Base-by-base conservation (phyloP, 83 land plant genomes). In the Isoetes engelmannii region DNA sequence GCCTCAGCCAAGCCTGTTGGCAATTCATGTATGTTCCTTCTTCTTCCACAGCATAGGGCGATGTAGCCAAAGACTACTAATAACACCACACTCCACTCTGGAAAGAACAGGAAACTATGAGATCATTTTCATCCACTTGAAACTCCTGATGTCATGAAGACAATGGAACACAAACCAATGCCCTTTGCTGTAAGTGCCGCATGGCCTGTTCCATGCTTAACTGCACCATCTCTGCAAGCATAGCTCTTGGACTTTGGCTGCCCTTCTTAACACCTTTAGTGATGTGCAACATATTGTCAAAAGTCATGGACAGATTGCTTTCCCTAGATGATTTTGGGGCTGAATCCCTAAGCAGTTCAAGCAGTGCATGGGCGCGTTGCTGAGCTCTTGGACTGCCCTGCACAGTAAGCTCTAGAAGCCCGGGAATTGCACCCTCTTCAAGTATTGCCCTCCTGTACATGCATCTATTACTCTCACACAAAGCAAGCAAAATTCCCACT, bases 181-280 rank as follows among this genome's bases (percentile, higher is more conserved):
- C 92, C 61, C 84, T 69, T 63, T 78, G 80, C 64, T 85, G 81
- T 71, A 88, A 68, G 77, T 83, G 86, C 54, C 83, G 75, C 83
- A 83, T 59, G 79, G 83, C 80, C 72, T 80, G 79, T 57, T 88
- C 89, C 92, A 88, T 84, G 69, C 92, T 88, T 37, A 82, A 83
- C 69, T 82, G 86, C 50, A 89, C 89, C 87, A 89, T 89, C 68
- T 89, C 92, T 4, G 92, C 81, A 60, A 89, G 76, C 89, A 89
- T 84, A 69, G 82, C 77, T 79, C 74, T 82, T 5, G 92, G 87
- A 63, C 81, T 80, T 4, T 67, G 74, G 6, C 69, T 67, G 18
- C 75, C 75, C 44, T 80, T 72, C 42, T 85, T 88, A 4, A 76
- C 86, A 45, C 74, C 80, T 44, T 84, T 84, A 20, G 84, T 77